Conservation (phyloP, 257 asterid genomes). For the Solanum appendiculatum region DNA sequence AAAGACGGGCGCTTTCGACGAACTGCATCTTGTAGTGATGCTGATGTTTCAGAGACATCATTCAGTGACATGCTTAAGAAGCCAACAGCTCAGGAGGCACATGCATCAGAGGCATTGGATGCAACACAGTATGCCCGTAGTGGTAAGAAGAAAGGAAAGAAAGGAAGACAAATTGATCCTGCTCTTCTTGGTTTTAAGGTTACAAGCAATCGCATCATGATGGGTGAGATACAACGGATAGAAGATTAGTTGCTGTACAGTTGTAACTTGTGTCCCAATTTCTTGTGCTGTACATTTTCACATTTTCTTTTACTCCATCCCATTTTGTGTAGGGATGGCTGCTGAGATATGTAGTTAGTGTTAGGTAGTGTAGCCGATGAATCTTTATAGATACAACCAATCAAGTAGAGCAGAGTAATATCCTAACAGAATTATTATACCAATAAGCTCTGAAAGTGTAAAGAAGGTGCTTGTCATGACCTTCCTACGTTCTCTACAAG, state of each 20-base stretch:
- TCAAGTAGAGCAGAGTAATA: neutral
- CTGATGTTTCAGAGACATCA: slow-evolving; percentile 76
- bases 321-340: neutral
- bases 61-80: slow-evolving; percentile 96
- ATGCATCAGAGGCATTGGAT: slow-evolving; percentile 25
- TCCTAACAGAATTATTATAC: neutral
- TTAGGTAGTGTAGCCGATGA: neutral
- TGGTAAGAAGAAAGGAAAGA: slow-evolving; percentile 92
- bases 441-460: neutral
- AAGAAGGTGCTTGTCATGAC: neutral
- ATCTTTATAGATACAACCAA: too few species aligned
- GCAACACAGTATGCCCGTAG: slow-evolving; percentile 35
- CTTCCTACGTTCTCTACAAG: neutral
- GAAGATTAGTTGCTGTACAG: slow-evolving; percentile 47
- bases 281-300: neutral
- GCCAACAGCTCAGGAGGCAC: slow-evolving; percentile 45
- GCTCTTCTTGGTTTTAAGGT: slow-evolving; percentile 98
- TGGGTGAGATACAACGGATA: slow-evolving; percentile 93
- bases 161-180: slow-evolving; percentile 95
- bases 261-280: neutral
- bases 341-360: neutral
- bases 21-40: slow-evolving; percentile 63
- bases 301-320: neutral
- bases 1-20: slow-evolving; percentile 58
- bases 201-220: slow-evolving; percentile 94